Evolutionary conservation across 257 asterid genomes (phyloP).

Genomic region (Echium plantagineum): DNA sequence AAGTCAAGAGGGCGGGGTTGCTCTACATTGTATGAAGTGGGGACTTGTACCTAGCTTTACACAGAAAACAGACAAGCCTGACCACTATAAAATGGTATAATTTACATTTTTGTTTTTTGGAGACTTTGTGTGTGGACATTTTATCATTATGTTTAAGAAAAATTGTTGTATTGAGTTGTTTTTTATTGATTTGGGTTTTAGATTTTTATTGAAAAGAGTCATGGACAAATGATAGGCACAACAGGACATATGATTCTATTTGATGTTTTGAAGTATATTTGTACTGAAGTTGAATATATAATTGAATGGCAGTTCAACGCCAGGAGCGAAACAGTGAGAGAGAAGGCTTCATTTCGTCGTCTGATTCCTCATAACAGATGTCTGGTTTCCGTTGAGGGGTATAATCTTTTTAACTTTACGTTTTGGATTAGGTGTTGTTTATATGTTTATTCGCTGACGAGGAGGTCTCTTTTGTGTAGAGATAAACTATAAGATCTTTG

Average conservation of each 20-base stretch:
- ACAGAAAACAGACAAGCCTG: slow-evolving; percentile 62
- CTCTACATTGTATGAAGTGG: slow-evolving; percentile 89
- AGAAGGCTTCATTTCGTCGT: slow-evolving; percentile 86
- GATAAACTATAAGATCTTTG: neutral
- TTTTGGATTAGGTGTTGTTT: neutral
- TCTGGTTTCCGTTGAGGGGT: slow-evolving; percentile 88
- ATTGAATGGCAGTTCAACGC: slow-evolving; percentile 69
- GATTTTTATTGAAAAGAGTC: no score
- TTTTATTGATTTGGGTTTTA: no score
- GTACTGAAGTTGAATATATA: neutral
- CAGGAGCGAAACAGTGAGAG: slow-evolving; percentile 62
- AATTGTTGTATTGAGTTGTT: no score
- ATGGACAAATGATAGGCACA: no score
- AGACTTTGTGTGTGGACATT: no score
- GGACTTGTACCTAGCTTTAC: slow-evolving; percentile 87
- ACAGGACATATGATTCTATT: no score
- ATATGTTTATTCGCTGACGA: neutral
- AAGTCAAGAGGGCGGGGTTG: slow-evolving; percentile 25
- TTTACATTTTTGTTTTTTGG: no score
- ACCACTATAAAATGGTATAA: slow-evolving; percentile 74
- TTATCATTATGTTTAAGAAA: no score
- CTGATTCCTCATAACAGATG: slow-evolving; percentile 76
- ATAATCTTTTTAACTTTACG: slow-evolving; percentile 17
- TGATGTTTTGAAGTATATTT: slow-evolving; percentile 1
- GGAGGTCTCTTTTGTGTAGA: neutral